Conservation (phyloP, 2,329 filamentous ascomycete genomes). For the Rhexocercosporidium sp. region DNA sequence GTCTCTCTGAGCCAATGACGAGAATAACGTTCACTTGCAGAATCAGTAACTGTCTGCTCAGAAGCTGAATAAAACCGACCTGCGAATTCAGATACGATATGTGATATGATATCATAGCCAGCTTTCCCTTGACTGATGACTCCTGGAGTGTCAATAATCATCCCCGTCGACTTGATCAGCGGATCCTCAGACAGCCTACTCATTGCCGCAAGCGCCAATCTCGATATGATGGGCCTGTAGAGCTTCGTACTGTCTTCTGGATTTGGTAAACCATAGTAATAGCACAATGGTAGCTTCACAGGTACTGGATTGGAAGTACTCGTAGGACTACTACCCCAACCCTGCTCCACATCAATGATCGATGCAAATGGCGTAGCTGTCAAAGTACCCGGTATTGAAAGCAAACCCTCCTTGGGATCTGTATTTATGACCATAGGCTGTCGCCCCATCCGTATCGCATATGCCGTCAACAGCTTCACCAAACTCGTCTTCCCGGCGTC, state of each 20-base stretch:
- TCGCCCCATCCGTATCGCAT: conserved; percentile 74
- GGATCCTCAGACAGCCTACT: conserved; percentile 78
- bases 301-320: conserved; percentile 87
- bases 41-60: conserved; percentile 14
- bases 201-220: conserved; percentile 79
- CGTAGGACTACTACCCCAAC: conserved; percentile 89
- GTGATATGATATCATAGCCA: conserved; percentile 77
- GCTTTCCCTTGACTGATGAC: conserved; percentile 68
- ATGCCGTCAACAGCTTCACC: conserved; percentile 76
- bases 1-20: conserved; percentile 77
- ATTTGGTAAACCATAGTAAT: conserved; percentile 79
- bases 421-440: conserved; percentile 86
- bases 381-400: conserved; percentile 79
- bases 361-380: conserved; percentile 87
- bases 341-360: conserved; percentile 85
- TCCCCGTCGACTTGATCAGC: conserved; percentile 72
- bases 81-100: conserved; percentile 74
- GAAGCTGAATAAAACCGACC: conserved; percentile 50
- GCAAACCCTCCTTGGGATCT: conserved; percentile 80
- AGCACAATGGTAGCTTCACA: conserved; percentile 89
- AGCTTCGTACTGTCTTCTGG: conserved; percentile 74
- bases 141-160: conserved; percentile 85
- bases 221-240: conserved; percentile 76
- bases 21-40: conserved; percentile 75
- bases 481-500: conserved; percentile 85